Base-by-base conservation (phyloP, 2,329 filamentous ascomycete genomes). In the Colletotrichum sp. region DNA sequence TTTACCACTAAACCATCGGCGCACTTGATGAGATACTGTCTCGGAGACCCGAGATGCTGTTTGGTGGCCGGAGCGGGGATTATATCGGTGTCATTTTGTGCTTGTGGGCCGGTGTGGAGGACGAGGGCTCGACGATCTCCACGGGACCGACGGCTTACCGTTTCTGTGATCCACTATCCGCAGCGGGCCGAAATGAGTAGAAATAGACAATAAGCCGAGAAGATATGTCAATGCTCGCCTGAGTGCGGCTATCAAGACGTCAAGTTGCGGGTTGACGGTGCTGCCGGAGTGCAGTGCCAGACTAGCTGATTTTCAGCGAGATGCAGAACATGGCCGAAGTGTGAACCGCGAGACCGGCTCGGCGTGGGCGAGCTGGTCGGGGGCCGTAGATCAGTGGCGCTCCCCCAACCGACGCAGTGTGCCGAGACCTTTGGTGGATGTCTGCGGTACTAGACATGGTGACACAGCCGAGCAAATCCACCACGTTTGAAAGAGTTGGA, bases 1-100 rank as follows among this genome's bases (percentile, higher is more conserved):
- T 66, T 66, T 66, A 66, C 64, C 64, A 66, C 64, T 66, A 66
- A 66, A 66, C 51, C 64, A 66, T 66, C 64, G 64, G 64, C 64
- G 64, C 64, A 58, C 9, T 2, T 7, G 7, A 58, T 33, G 33
- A 31, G 11, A 29, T 15, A 4, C 2, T 15, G 15, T 21, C 47
- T 24, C 33, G n/a, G 8, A 27, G 21, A 31, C 12, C 27, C 18
- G n/a, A 27, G 34, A 7, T 66, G 64, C 16, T 21, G 16, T 2
- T 3, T 8, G 8, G 8, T 0, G 1, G 24, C 9, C 24, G 24
- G 9, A 21, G 24, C 15, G 12, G 24, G 15, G 51, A 43, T 5
- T 12, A 58, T 66, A 31, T 66, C 11, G 15, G 6, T 31, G 1
- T 18, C 15, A 15, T 8, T 43, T 16, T 11, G 31, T 58, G 21